Evolutionary conservation across 1,284 basidiomycete species (phyloP), one percentile per base, ranked within the genome.

Genomic region (Irpex sp.): DNA sequence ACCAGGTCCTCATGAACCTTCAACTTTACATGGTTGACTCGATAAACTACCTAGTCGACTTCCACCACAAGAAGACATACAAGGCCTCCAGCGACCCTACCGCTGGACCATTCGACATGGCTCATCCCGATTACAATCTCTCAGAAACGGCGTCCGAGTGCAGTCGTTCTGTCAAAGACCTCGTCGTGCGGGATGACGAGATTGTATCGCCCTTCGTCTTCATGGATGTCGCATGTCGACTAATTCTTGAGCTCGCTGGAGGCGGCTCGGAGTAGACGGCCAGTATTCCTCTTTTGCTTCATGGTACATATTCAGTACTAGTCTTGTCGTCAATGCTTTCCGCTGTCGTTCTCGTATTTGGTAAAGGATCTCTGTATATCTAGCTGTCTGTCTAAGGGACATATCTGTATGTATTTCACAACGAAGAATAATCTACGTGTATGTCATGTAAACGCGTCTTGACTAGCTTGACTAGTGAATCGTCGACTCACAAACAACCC

Each of bases 1-100:
- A n/a, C 11, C 60, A 96, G 93, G 87, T 96, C 6, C 84, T 97
- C 31, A 98, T 98, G 96, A 97, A 98, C 77, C 83, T 99, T 2
- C 96, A 98, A 71, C 82, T 98, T 54, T 99, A 98, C 76, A 92
- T 93, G 81, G 94, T 98, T 31, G 97, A 99, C 75, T 89, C 91
- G 40, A 88, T 91, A 74, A 98, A 98, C 78, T 99, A 98, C 77
- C 85, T 99, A 37, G 97, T 99, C 66, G 97, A 99, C 74, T 99
- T 99, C 79, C 88, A 97, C 70, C 97, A 98, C 79, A 93, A 98
- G 73, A 94, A 94, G 71, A 94, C 96, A 65, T 96, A 96, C 76
- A 81, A 82, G 71, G 84, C 88, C 7, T 84, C 84, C 5, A 81
- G 78, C 17, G 86, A 86, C 61, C 81, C 82, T 1, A 87, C 80